Evolutionary conservation across 768 basidiomycete species (phyloP), one percentile per base, ranked within the genome.

Genomic region (Podaxis sp.): DNA sequence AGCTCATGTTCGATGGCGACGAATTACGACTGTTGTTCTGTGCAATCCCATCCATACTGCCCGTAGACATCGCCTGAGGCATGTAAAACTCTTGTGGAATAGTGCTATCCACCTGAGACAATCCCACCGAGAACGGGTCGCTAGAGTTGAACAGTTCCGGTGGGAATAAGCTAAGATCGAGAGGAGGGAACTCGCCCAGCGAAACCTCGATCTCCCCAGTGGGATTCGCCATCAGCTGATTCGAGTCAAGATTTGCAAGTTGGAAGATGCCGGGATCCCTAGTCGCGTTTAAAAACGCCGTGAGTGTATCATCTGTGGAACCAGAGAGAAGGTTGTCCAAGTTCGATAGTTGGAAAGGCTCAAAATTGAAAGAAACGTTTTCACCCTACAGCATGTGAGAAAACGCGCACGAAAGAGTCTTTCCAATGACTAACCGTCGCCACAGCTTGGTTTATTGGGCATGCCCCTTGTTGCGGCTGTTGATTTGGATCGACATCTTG

Each of bases 201-300:
- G 18, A 76, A 3, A 80, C 64, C 52, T 79, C 74, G 37, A 81
- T 65, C 44, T 76, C 71, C 3, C 74, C 76, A 11, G 63, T 64
- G 1, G 81, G 78, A 27, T 73, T 69, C 35, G 70, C 60, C 13
- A 71, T 25, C 28, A 80, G 64, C 23, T 61, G 62, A 23, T 70
- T 60, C 1, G 71, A 52, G 59, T 76, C 71, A 51, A 79, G 68
- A 27, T 72, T 69, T 0, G 69, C 57, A 18, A 79, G 61, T 54
- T 72, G 69, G 64, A 77, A 82, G 28, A 78, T 63, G 18, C 70
- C 70, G 4, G 71, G 72, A 62, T 75, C 70, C 6, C 65, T 65
- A 1, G 75, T 72, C 6, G 65, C 63, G 9, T 73, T 68, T 21
- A 78, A 47, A 27, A 74, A 63, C 4, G 71, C 70, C 28, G 71